These are phyloP conservation scores for Rhizomucor miehei DNA, from an alignment of 371 early-diverging fungal species.

Conservation along the genomic window DNA sequence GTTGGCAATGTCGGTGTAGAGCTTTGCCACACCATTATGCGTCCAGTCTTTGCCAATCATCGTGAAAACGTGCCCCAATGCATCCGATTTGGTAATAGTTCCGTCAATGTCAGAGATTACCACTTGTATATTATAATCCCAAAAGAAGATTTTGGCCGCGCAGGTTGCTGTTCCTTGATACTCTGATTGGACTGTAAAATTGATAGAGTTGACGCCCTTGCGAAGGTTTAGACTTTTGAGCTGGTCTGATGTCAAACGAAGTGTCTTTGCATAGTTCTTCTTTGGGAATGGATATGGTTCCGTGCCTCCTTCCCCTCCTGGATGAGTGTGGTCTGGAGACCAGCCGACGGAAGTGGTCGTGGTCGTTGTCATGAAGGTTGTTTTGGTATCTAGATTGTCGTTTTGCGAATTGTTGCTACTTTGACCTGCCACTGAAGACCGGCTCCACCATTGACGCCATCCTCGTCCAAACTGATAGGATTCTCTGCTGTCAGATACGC, in stretches of 20 bases:
- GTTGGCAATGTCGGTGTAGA: constrained; percentile 87
- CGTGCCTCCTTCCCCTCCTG: constrained; percentile 5
- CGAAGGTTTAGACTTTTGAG: constrained; percentile 76
- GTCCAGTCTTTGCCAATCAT: constrained; percentile 99
- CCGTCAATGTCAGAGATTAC: constrained; percentile 99
- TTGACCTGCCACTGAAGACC: constrained; percentile 41
- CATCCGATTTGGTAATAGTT: constrained; percentile 98
- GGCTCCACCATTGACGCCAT: constrained; percentile 54
- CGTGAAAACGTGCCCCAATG: constrained; percentile 93
- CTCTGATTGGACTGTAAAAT: constrained; percentile 79
- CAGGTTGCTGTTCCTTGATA: constrained; percentile 74
- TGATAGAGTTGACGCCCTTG: constrained; percentile 83
- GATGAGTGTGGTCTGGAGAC: constrained; percentile 23
- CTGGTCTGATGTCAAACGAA: constrained; percentile 87
- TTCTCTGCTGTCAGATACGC: constrained; percentile 37
- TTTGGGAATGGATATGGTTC: constrained; percentile 15
- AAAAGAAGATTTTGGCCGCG: constrained; percentile 83
- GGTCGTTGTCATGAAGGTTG: constrained; percentile 45
- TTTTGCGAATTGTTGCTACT: constrained; percentile 5
- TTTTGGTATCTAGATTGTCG: constrained; percentile 17
- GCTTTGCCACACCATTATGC: constrained; percentile 91
- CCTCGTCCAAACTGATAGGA: constrained; percentile 44
- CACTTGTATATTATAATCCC: constrained; percentile 79
- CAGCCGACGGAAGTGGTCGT: constrained; percentile 47
- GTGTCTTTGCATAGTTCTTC: constrained; percentile 78